Evolutionary conservation across 192 early-diverging fungal species (phyloP), one percentile per base, ranked within the genome.

Genomic region (Coemansia sp.): DNA sequence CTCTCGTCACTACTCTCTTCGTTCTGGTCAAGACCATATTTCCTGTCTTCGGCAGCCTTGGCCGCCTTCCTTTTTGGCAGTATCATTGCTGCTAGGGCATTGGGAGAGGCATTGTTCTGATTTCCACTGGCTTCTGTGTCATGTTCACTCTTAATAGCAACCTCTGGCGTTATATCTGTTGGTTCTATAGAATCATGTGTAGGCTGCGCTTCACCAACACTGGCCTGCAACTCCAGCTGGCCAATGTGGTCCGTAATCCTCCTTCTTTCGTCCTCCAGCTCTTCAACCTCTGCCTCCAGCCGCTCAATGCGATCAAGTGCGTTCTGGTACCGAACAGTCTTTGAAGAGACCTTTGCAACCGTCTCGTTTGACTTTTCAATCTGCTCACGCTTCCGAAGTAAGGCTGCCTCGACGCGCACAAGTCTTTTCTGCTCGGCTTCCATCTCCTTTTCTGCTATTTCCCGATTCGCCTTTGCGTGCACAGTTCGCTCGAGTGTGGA

Each of bases 361-460:
- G 71, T 59, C 16, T 76, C 65, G n/a, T 22, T 68, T 38, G 63
- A 55, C 14, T 60, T 61, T n/a, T 41, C 58, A 11, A 77, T 67
- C 56, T 72, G 68, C 38, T 61, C 68, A 6, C 39, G 70, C 74
- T 65, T 69, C 22, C 50, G 63, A 38, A 37, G 42, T 20, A 72
- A 44, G 19, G 67, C 45, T 41, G 61, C 43, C 50, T 68, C 61
- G 7, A 85, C 61, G 55, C 88, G 90, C 39, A 70, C 77, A 4
- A 92, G 70, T 4, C 93, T 87, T 68, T 87, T 92, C 62, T 85
- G 72, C 61, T 95, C 89, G 20, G 84, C 48, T 6, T 78, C 87
- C 7, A 87, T 80, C 25, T 93, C 91, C 20, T 83, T 77, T 49
- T 88, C 78, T 19, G 79, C 73, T 66, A 93, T 64, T 13, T 85